Conservation (phyloP, 2,329 filamentous ascomycete genomes). For the Chaetomium strumarium region DNA sequence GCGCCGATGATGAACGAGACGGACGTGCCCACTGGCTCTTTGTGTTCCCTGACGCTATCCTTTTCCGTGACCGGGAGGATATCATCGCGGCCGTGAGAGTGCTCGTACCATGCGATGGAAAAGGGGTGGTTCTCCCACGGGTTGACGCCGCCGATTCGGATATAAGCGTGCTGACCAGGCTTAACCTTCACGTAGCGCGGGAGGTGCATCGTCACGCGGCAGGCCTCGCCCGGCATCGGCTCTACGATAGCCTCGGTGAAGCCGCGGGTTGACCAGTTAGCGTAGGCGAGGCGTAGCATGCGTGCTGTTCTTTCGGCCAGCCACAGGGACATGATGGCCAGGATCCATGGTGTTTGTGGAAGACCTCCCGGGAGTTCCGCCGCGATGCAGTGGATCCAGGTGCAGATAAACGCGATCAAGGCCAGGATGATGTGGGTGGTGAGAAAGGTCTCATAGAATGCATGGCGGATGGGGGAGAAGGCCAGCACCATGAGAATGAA, state of each 20-base stretch:
- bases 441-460: slow-evolving; percentile 96
- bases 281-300: slow-evolving; percentile 56
- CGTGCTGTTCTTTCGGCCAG: slow-evolving; percentile 61
- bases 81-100: slow-evolving; percentile 39
- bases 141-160: slow-evolving; percentile 61
- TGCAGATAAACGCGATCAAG: slow-evolving; percentile 59
- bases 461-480: slow-evolving; percentile 76
- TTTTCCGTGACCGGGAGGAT: slow-evolving; percentile 25
- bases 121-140: slow-evolving; percentile 73
- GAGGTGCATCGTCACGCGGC: slow-evolving; percentile 63
- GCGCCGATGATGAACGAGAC: slow-evolving; percentile 83
- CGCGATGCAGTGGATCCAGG: slow-evolving; percentile 72
- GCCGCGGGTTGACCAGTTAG: slow-evolving; percentile 55
- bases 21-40: slow-evolving; percentile 39
- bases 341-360: slow-evolving; percentile 67
- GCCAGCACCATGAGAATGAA: slow-evolving; percentile 62
- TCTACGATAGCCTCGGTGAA: slow-evolving; percentile 62
- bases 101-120: slow-evolving; percentile 68
- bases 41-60: slow-evolving; percentile 14
- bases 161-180: slow-evolving; percentile 69
- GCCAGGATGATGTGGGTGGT: slow-evolving; percentile 77
- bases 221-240: slow-evolving; percentile 62
- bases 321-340: slow-evolving; percentile 74
- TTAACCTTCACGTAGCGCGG: slow-evolving; percentile 60
- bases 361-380: slow-evolving; percentile 59